Evolutionary conservation across 805 yeast genomes (phyloP).

Genomic region (Metschnikowia sp.): DNA sequence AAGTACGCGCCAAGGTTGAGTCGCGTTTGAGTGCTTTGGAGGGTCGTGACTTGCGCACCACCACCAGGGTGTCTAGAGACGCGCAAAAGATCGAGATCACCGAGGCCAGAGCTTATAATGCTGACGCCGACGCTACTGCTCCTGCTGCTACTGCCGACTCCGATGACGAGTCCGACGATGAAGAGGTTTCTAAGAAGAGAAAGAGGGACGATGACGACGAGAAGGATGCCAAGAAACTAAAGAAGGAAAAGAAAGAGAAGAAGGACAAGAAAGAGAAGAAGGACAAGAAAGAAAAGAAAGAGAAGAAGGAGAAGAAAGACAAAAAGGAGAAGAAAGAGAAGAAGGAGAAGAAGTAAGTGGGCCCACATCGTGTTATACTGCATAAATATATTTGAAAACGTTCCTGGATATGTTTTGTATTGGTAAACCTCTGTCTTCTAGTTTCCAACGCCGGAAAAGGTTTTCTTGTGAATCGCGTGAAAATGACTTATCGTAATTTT

Average conservation of each 20-base stretch:
- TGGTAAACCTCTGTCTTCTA: background rate
- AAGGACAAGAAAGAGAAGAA: constrained; percentile 34
- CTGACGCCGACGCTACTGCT: constrained; percentile 77
- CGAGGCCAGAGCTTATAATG: constrained; percentile 86
- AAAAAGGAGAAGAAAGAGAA: constrained; percentile 38
- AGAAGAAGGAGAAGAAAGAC: constrained; percentile 50
- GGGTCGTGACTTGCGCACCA: constrained; percentile 93
- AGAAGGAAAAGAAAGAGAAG: constrained; percentile 23
- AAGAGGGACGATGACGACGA: constrained; percentile 19
- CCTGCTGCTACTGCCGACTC: constrained; percentile 32
- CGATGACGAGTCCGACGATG: constrained; percentile 23
- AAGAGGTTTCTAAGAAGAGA: constrained; percentile 17
- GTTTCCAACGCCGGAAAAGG: background rate
- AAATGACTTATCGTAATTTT: too few relatives aligned
- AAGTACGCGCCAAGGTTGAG: constrained; percentile 90
- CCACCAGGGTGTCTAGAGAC: constrained; percentile 77
- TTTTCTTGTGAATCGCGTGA: too few relatives aligned
- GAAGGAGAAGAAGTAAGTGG: constrained; percentile 30
- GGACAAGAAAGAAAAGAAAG: constrained; percentile 46
- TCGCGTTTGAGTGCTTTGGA: constrained; percentile 90
- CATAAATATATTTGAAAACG: constrained; percentile 13
- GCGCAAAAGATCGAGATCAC: constrained; percentile 83
- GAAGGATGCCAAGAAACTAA: constrained; percentile 15
- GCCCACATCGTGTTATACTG: constrained; percentile 17
- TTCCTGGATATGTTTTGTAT: background rate